Base-by-base conservation (phyloP, 305 asterid genomes). In the Fraxinus velutina region DNA sequence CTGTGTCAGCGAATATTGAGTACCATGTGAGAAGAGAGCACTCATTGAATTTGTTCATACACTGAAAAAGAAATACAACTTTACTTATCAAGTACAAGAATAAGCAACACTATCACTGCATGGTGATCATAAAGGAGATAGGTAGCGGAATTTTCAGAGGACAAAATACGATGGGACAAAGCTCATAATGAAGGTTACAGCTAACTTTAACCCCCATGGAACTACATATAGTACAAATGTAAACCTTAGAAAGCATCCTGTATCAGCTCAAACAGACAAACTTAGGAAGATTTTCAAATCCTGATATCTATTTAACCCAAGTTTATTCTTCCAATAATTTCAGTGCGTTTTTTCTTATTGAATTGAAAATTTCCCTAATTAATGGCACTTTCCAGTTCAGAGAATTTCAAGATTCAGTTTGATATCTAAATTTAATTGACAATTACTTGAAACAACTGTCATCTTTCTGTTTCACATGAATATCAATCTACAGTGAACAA, bases 381-480 rank as follows among this genome's bases (percentile, higher is more conserved):
- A 70, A 55, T 47, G 81, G 36, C 47, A 30, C 52, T 52, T 76
- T 74, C 75, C 64, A 75, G 71, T 80, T 42, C 19, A 75, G 66
- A 57, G 78, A 75, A 73, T 39, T 78, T 81, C 74, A 21, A 27
- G 60, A 19, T 74, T 44, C 79, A 64, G 27, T 55, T 19, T 72
- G 75, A 77, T 52, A 27, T 81, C 77, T 52, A 79, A 82, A 70
- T 50, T 77, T 74, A 78, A 79, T 71, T 57, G 76, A 15, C 15
- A 52, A 55, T 66, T 55, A 79, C 85, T 75, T 64, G 77, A 77
- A 62, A 66, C 75, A 80, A 52, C 78, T 42, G 7, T 80, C 77
- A 78, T 74, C 80, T 81, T 86, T 78, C 34, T 30, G 62, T 55
- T 87, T 81, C 83, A 83, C 72, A 52, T 79, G 55, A 76, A 79